phyloP scores from a whole-genome alignment of 148 eudicot genomes.

The Suaeda aralocaspica region DNA sequence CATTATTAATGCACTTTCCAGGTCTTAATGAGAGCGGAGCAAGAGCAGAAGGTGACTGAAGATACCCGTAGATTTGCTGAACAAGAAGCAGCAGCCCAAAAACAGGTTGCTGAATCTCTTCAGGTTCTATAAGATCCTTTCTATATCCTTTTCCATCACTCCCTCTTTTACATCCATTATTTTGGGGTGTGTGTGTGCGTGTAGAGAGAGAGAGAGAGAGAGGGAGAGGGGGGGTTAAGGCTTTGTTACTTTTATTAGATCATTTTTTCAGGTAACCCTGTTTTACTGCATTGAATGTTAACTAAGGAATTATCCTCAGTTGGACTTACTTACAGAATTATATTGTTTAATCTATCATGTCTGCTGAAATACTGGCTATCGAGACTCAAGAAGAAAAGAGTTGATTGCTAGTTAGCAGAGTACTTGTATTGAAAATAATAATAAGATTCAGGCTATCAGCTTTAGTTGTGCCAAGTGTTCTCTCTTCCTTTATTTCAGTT shows the following conservation, averaged over 20 bases:
- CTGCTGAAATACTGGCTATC: background rate
- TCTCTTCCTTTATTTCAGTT: background rate
- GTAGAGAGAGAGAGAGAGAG: no score
- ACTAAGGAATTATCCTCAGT: no score
- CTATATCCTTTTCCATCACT: background rate
- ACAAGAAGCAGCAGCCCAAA: constrained; percentile 85
- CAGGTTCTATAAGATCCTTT: constrained; percentile 46
- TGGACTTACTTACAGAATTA: background rate
- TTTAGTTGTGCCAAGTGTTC: background rate
- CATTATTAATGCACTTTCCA: constrained; percentile 27
- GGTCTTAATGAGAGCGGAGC: constrained; percentile 98
- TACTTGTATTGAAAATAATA: background rate
- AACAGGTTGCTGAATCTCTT: constrained; percentile 73
- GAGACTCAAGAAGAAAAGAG: background rate
- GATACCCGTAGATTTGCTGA: constrained; percentile 96
- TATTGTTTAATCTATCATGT: background rate
- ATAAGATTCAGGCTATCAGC: background rate
- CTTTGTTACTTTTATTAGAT: no score
- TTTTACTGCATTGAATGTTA: no score
- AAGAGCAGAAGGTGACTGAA: constrained; percentile 94
- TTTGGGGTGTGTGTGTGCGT: background rate
- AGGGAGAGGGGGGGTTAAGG: no score
- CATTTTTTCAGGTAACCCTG: no score
- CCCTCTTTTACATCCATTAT: background rate
- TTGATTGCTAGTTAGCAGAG: background rate